Percentiles rank a stretch among this genome's conserved stretches.
phyloP scores from a whole-genome alignment of 805 yeast species.

The Scheffersomyces lignosus region DNA sequence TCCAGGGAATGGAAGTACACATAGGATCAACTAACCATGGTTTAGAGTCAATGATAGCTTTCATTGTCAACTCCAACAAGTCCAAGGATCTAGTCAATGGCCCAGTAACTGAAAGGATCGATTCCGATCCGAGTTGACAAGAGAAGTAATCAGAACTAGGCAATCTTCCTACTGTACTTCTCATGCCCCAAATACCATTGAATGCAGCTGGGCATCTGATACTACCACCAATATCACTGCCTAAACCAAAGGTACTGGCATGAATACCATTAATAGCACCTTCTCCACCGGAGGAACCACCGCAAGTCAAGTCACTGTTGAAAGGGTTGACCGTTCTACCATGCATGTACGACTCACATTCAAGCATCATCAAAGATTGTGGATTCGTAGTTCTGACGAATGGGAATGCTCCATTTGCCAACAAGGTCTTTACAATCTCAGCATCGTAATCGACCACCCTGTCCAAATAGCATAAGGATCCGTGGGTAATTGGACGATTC shows the following conservation, averaged over 20 bases:
- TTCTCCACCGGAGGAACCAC: conserved; percentile 59
- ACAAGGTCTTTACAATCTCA: conserved; percentile 13
- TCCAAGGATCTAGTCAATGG: conserved; percentile 32
- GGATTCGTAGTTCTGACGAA: conserved; percentile 24
- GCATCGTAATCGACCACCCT: conserved; percentile 19
- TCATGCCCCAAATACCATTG: conserved; percentile 49
- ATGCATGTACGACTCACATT: conserved; percentile 16
- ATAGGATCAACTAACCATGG: conserved; percentile 6
- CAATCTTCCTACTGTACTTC: conserved; percentile 48
- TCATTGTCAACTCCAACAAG: conserved; percentile 24
- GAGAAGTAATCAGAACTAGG: conserved; percentile 16
- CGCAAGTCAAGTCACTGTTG: conserved; percentile 38
- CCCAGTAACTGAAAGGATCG: conserved; percentile 30
- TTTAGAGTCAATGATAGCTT: conserved; percentile 2
- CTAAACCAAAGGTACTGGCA: conserved; percentile 39
- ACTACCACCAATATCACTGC: conserved; percentile 57
- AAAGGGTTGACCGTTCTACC: conserved; percentile 22
- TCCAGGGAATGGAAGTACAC: not conserved
- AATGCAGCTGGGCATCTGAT: conserved; percentile 57
- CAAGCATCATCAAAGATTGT: conserved; percentile 22
- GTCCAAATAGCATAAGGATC: conserved; percentile 17
- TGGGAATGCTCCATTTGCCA: conserved; percentile 17
- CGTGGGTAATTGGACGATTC: conserved; percentile 16
- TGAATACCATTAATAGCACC: conserved; percentile 47
- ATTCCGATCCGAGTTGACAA: conserved; percentile 20